Conservation (phyloP, 805 yeast species). For the Suhomyces faveliae region DNA sequence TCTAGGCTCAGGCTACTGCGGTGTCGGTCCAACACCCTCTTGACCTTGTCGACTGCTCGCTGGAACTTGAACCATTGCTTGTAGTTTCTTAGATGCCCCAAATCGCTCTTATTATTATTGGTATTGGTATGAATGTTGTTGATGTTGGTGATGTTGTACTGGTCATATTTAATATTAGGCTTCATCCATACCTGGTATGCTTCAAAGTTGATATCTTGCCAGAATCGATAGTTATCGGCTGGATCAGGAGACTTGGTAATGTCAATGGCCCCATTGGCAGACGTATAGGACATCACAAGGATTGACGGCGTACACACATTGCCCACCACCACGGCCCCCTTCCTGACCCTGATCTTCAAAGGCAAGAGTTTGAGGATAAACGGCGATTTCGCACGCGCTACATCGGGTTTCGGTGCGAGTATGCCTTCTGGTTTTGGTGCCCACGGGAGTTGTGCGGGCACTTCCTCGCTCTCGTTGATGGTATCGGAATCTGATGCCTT, state of each 20-base stretch:
- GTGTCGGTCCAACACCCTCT: constrained; percentile 1
- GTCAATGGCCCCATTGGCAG: constrained; percentile 59
- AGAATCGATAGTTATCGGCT: constrained; percentile 57
- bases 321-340: constrained; percentile 77
- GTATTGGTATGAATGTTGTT: too few relatives aligned
- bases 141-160: constrained; percentile 7
- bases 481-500: constrained; percentile 3
- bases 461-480: too few relatives aligned
- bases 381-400: background rate
- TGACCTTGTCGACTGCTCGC: constrained; percentile 8
- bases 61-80: constrained; percentile 23
- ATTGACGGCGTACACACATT: constrained; percentile 75
- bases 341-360: constrained; percentile 53
- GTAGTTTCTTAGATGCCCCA: constrained; percentile 16
- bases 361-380: constrained; percentile 51
- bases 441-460: too few relatives aligned
- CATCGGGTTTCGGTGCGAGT: too few relatives aligned
- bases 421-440: too few relatives aligned
- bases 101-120: background rate
- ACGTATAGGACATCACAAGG: constrained; percentile 56
- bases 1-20: constrained; percentile 5
- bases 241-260: constrained; percentile 42
- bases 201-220: constrained; percentile 44
- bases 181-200: constrained; percentile 60
- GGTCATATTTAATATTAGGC: constrained; percentile 67